A percentile compares a stretch with the other conserved stretches of the same genome.
phyloP scores from a whole-genome alignment of 805 yeast species.

The Candida nanaspora region DNA sequence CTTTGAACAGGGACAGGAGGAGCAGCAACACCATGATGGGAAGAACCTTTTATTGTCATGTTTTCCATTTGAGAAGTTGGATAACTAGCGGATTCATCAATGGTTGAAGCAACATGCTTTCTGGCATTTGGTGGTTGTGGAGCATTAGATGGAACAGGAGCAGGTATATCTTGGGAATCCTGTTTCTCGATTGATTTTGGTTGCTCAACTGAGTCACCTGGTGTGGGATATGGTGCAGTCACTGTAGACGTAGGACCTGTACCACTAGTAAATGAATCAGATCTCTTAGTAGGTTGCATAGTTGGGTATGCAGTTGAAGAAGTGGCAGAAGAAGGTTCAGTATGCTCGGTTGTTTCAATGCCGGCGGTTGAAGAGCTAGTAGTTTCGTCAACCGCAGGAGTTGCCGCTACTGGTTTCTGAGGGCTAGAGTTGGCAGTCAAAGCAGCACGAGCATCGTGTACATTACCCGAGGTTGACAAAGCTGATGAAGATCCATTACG shows the following conservation, averaged over 20 bases:
- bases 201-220: background rate
- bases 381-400: background rate
- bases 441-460: background rate
- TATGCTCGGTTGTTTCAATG: background rate
- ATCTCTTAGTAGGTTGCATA: constrained; percentile 24
- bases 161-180: background rate
- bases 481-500: background rate
- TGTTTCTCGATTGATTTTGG: background rate
- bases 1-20: constrained; percentile 27
- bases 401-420: background rate
- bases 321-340: constrained; percentile 1
- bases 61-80: background rate
- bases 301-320: constrained; percentile 15
- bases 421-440: background rate
- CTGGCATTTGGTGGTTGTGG: constrained; percentile 30
- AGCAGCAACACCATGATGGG: constrained; percentile 6
- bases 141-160: constrained; percentile 10
- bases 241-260: constrained; percentile 11
- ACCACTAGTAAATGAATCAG: constrained; percentile 18
- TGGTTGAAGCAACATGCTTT: constrained; percentile 17
- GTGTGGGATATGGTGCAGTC: constrained; percentile 11
- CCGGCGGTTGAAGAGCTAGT: constrained; percentile 1
- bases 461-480: background rate
- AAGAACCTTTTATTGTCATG: background rate
- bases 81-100: background rate